Evolutionary conservation across 306 rosid genomes (phyloP).

Genomic region (Dicorynia guianensis): DNA sequence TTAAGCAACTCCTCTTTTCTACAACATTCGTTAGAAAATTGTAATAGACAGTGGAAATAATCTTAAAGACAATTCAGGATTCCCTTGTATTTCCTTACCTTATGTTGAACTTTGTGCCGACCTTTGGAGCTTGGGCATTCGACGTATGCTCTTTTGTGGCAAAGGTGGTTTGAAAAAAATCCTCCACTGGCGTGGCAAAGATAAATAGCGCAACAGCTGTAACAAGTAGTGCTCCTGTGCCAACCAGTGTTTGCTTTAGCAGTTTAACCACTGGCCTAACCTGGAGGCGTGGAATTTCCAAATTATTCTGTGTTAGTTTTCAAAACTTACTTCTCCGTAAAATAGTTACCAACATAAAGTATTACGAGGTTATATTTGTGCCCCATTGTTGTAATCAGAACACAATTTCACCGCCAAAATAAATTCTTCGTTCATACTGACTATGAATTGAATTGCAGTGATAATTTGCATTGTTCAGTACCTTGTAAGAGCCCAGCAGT

Average conservation of each 20-base stretch:
- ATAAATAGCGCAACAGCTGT: constrained; percentile 78
- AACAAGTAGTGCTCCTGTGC: constrained; percentile 90
- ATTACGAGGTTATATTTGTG: background rate
- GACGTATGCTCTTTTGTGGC: constrained; percentile 52
- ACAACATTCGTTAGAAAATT: constrained; percentile 37
- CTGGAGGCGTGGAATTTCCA: constrained; percentile 53
- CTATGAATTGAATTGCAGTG: constrained; percentile 27
- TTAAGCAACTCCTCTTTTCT: constrained; percentile 93
- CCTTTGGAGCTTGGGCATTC: constrained; percentile 54
- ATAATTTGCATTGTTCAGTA: constrained; percentile 40
- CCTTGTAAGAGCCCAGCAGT: constrained; percentile 96
- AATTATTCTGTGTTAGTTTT: background rate
- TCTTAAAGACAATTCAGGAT: constrained; percentile 15
- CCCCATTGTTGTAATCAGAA: background rate
- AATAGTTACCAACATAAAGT: background rate
- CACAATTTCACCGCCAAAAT: background rate
- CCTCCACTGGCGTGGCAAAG: constrained; percentile 88
- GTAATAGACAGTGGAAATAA: constrained; percentile 24
- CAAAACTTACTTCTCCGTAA: background rate
- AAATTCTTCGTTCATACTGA: background rate
- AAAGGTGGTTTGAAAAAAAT: constrained; percentile 61
- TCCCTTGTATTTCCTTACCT: constrained; percentile 57
- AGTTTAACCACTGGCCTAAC: constrained; percentile 89
- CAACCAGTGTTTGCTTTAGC: constrained; percentile 94
- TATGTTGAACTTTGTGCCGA: constrained; percentile 64